Conservation (phyloP, 352 stramenopile species). For the Pythium chondricola region DNA sequence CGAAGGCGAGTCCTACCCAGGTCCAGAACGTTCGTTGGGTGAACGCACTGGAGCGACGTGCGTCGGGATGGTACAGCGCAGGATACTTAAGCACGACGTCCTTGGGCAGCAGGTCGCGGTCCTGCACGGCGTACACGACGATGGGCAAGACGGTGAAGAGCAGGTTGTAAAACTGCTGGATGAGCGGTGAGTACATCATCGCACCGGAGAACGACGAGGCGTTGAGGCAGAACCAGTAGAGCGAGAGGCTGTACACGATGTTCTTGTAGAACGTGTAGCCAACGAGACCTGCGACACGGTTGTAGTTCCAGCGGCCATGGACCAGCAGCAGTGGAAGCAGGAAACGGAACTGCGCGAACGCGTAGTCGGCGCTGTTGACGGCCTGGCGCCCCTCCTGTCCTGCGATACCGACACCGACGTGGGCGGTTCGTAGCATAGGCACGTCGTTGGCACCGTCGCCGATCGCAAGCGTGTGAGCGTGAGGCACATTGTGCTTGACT, state of each 20-base stretch:
- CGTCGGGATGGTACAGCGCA: slow-evolving; percentile 54
- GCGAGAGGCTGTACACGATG: slow-evolving; percentile 83
- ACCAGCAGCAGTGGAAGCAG: slow-evolving; percentile 63
- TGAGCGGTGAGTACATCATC: slow-evolving; percentile 72
- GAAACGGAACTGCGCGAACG: slow-evolving; percentile 78
- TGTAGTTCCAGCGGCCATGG: slow-evolving; percentile 82
- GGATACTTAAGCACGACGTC: too few relatives aligned
- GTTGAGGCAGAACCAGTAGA: slow-evolving; percentile 86
- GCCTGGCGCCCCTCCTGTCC: slow-evolving; percentile 98
- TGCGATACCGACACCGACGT: slow-evolving; percentile 90
- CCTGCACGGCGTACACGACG: slow-evolving; percentile 65
- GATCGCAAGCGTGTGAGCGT: slow-evolving; percentile 82
- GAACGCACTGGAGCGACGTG: slow-evolving; percentile 46
- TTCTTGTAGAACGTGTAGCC: slow-evolving; percentile 90
- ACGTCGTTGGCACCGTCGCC: slow-evolving; percentile 88
- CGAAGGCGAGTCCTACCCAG: slow-evolving; percentile 60
- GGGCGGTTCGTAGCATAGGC: slow-evolving; percentile 83
- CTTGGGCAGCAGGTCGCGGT: slow-evolving; percentile 78
- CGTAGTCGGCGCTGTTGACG: slow-evolving; percentile 80
- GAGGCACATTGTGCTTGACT: slow-evolving; percentile 77
- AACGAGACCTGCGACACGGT: slow-evolving; percentile 82
- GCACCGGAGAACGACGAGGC: slow-evolving; percentile 88
- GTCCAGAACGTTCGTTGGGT: slow-evolving; percentile 79
- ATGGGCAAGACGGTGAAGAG: slow-evolving; percentile 93
- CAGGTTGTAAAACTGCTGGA: slow-evolving; percentile 93